Evolutionary conservation across 2,329 filamentous ascomycete genomes (phyloP).

Genomic region (Zymoseptoria ardabiliae): DNA sequence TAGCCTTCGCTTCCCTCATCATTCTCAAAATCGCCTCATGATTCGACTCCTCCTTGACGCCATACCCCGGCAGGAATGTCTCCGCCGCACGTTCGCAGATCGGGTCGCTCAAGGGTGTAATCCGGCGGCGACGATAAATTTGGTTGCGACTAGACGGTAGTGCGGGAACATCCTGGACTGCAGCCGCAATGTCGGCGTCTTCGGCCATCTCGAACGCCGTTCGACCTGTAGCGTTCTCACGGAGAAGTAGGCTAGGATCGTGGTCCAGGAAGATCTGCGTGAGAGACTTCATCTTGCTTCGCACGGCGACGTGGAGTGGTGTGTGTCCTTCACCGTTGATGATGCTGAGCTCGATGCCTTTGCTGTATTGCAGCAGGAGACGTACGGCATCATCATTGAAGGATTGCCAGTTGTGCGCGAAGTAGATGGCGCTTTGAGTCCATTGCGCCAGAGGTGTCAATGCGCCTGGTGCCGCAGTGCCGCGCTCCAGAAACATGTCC

Average conservation of each 20-base stretch:
- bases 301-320: constrained; percentile 52
- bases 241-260: constrained; percentile 54
- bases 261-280: constrained; percentile 49
- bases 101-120: not conserved
- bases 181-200: constrained; percentile 42
- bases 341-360: constrained; percentile 41
- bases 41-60: constrained; percentile 3
- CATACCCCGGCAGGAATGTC: constrained; percentile 16
- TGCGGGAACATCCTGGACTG: constrained; percentile 7
- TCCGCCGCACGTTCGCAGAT: constrained; percentile 10
- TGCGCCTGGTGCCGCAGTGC: constrained; percentile 44
- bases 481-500: constrained; percentile 54
- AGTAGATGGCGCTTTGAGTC: not conserved
- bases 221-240: constrained; percentile 69
- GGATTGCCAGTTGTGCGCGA: not conserved
- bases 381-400: constrained; percentile 8
- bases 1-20: constrained; percentile 27
- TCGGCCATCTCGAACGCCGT: constrained; percentile 64
- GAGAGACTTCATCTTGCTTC: constrained; percentile 37
- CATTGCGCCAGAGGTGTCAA: constrained; percentile 54
- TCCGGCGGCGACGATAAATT: too few species aligned
- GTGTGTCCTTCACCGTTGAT: constrained; percentile 61
- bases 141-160: not conserved
- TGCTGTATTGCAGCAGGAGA: constrained; percentile 26
- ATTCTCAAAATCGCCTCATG: constrained; percentile 30